Evolutionary conservation across 139 green algal genomes (phyloP).

Genomic region (Volvox reticuliferus): DNA sequence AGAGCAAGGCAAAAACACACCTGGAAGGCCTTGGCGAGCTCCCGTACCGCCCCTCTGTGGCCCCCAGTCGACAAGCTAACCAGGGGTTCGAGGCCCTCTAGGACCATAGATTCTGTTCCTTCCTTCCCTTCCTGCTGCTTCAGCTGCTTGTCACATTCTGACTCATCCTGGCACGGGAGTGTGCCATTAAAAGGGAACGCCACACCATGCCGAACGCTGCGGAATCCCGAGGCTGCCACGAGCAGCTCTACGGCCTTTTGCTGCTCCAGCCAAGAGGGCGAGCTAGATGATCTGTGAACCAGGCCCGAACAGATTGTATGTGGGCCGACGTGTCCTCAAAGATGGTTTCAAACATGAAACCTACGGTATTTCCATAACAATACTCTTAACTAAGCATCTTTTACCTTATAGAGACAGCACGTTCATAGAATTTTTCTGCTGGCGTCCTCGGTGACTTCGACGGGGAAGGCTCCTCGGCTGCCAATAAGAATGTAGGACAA

Average conservation of each 20-base stretch:
- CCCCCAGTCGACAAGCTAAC: slow-evolving; percentile 20
- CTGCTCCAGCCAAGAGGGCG: slow-evolving; percentile 24
- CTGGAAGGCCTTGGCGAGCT: slow-evolving; percentile 63
- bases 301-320: not conserved
- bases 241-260: slow-evolving; percentile 41
- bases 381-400: not conserved
- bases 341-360: too few relatives aligned
- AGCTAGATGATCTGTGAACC: not conserved
- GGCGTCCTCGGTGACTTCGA: not conserved
- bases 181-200: slow-evolving; percentile 32
- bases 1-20: slow-evolving; percentile 5
- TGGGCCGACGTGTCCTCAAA: too few relatives aligned
- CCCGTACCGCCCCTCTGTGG: slow-evolving; percentile 54
- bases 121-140: not conserved
- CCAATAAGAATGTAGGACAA: not conserved
- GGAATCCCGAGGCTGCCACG: slow-evolving; percentile 40
- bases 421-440: not conserved
- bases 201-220: slow-evolving; percentile 4
- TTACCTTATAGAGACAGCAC: slow-evolving; percentile 33
- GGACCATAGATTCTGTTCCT: not conserved
- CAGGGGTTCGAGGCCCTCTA: not conserved
- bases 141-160: not conserved
- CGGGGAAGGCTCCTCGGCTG: not conserved
- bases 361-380: too few relatives aligned
- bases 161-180: not conserved